A percentile compares a stretch with the other conserved stretches of the same genome.
phyloP scores from a whole-genome alignment of 2,329 filamentous ascomycete species.

The Hypoxylon sp. region DNA sequence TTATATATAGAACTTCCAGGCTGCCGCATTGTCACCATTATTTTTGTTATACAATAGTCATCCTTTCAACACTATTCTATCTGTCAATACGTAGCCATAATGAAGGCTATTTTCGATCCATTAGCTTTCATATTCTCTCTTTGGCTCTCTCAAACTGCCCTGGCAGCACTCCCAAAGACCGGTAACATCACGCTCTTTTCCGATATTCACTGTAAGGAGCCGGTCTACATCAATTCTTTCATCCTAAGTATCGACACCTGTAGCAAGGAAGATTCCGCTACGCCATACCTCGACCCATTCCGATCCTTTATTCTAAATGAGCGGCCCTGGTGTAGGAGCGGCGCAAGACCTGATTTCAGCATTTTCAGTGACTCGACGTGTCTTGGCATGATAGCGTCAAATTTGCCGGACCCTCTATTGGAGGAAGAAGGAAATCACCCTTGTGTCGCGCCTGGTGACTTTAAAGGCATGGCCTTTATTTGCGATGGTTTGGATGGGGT shows the following conservation, averaged over 20 bases:
- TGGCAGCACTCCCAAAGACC: constrained; percentile 10
- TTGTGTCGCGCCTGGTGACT: constrained; percentile 26
- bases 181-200: constrained; percentile 26
- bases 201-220: constrained; percentile 1
- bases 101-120: constrained; percentile 7
- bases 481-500: constrained; percentile 14
- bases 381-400: constrained; percentile 3
- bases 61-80: background rate
- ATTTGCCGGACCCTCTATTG: constrained; percentile 7
- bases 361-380: constrained; percentile 30
- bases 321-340: constrained; percentile 24
- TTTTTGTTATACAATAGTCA: background rate
- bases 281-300: constrained; percentile 10
- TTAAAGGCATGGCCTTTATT: constrained; percentile 25
- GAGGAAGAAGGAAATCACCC: constrained; percentile 4
- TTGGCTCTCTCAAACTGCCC: constrained; percentile 3
- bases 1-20: background rate
- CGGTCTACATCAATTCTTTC: constrained; percentile 27
- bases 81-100: constrained; percentile 4
- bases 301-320: constrained; percentile 31
- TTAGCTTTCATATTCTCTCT: constrained; percentile 20
- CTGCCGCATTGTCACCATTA: background rate
- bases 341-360: constrained; percentile 22
- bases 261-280: constrained; percentile 11
- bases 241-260: constrained; percentile 25